Evolutionary conservation across 768 basidiomycete species (phyloP), one percentile per base, ranked within the genome.

Genomic region (Pleurotus tuoliensis): DNA sequence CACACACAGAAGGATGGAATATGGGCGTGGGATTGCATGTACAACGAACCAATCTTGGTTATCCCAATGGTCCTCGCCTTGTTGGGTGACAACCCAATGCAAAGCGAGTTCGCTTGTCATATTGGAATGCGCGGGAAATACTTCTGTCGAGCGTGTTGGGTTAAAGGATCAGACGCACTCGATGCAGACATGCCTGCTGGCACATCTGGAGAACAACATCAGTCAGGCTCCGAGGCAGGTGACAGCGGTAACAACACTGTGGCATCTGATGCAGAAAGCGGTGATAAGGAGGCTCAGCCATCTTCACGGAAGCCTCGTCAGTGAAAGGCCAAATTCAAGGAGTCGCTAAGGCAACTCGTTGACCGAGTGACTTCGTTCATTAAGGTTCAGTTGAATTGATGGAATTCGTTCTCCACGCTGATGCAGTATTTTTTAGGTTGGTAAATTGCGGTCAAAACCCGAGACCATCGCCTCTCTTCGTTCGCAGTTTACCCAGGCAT

Each of bases 81-180:
- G 8, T 64, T 73, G 0, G 78, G 77, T 0, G 76, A 81, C 57
- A 79, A 81, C 59, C 78, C 76, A 0, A 78, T 78, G 77, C 73
- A 73, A 34, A 71, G 76, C 45, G 73, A 79, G 60, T 62, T 79
- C 57, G 69, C 76, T 0, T 78, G 71, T 47, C 80, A 81, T 48
- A 70, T 77, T 56, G 77, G 75, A 0, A 56, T 75, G 7, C 54
- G 46, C 0, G 75, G 69, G 0, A 74, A 71, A 25, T 66, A 63
- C 24, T 77, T 78, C 59, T 81, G 79, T 54, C 67, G 72, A 1
- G 61, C 58, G 0, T 81, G 79, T 56, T 59, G 62, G 58, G 76
- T 74, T 0, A 61, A 69, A 46, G 69, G 69, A 5, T 55, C 54
- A 22, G 57, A 62, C 25, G 47, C 61, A 27, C n/a, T 39, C n/a